Evolutionary conservation across 768 basidiomycete species (phyloP), one percentile per base, ranked within the genome.

Genomic region (Candolleomyces eurysporus): DNA sequence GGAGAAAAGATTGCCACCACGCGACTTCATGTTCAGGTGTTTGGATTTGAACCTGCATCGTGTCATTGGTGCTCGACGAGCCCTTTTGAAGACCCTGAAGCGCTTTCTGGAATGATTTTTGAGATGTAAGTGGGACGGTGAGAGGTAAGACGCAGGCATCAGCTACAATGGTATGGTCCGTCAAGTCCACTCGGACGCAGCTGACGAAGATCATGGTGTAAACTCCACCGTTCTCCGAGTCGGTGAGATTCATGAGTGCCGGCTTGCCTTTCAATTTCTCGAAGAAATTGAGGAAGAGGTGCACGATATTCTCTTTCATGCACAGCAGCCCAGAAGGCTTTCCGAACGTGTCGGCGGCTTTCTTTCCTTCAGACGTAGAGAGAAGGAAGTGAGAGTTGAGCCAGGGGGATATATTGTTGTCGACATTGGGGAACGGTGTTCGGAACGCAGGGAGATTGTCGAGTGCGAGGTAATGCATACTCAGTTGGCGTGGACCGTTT

Each of bases 1-100:
- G 84, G 1, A 87, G 67, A 30, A 85, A 74, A 58, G 78, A 72
- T 48, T 79, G 78, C 86, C 84, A 87, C 2, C 75, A 77, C 21
- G 61, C 62, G 26, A 75, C 63, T 63, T 81, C 82, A 14, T 74
- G 76, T 2, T 65, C 64, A 3, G 57, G 62, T 0, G 73, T 68
- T 7, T 32, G 13, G 43, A 74, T 60, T 50, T 48, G 45, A 7
- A 6, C 36, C 8, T 36, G 6, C 36, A 36, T 8, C 6, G 2
- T 4, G 26, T 26, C 26, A 26, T 36, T 11, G 11, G 2, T 7
- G 36, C 36, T 36, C 36, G 36, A 36, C 36, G 36, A 36, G 36
- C 36, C 36, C 8, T 8, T 8, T 8, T 36, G 36, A 1, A 36
- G 11, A 36, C 6, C 36, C 36, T 36, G 36, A 36, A 46, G 8